These are phyloP conservation scores for Penicillium sp. DNA, from an alignment of 2,329 filamentous ascomycete genomes.

Conservation along the genomic window DNA sequence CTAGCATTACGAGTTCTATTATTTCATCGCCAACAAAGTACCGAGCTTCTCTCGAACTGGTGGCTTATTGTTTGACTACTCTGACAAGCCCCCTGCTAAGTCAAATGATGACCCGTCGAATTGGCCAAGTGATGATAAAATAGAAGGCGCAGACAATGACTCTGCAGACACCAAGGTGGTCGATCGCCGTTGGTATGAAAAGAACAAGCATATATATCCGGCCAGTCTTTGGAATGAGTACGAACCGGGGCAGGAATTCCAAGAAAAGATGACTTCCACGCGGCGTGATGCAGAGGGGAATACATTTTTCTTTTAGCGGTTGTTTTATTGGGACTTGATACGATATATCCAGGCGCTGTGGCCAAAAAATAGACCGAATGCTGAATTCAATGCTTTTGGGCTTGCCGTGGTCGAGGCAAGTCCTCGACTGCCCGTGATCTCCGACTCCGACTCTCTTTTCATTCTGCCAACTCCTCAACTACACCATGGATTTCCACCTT, in stretches of 20 bases:
- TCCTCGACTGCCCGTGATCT: constrained; percentile 11
- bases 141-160: constrained; percentile 76
- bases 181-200: constrained; percentile 93
- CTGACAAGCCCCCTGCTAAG: constrained; percentile 40
- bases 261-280: constrained; percentile 62
- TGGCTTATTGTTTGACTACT: constrained; percentile 76
- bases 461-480: constrained; percentile 7
- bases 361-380: constrained; percentile 8
- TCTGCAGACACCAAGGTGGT: constrained; percentile 86
- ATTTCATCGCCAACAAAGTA: constrained; percentile 78
- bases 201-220: constrained; percentile 97
- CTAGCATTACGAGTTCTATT: constrained; percentile 96
- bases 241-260: constrained; percentile 78
- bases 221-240: constrained; percentile 95
- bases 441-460: constrained; percentile 4
- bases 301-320: constrained; percentile 72
- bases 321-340: constrained; percentile 2
- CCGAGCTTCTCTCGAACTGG: constrained; percentile 68
- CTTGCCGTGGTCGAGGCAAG: constrained; percentile 4
- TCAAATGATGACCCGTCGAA: constrained; percentile 42
- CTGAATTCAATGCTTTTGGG: constrained; percentile 4
- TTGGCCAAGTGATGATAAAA: constrained; percentile 52
- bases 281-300: constrained; percentile 86
- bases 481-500: constrained; percentile 67
- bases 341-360: constrained; percentile 16